phyloP scores from a whole-genome alignment of 106 monocot species.

The Allium cepa region DNA sequence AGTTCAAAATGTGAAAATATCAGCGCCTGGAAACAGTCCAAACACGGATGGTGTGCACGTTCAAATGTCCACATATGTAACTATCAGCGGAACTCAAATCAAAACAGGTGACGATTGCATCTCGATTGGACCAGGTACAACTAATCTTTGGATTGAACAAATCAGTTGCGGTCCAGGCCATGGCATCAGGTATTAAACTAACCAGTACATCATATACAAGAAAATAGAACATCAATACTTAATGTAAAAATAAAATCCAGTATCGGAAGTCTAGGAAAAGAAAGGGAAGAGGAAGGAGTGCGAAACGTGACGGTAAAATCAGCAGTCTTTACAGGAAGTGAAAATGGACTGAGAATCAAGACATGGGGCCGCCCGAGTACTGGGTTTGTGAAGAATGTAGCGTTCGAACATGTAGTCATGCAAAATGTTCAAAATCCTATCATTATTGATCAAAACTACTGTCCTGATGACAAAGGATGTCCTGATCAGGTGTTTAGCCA shows the following conservation, averaged over 20 bases:
- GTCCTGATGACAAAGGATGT: constrained; percentile 14
- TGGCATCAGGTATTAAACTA: constrained; percentile 33
- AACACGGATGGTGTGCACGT: constrained; percentile 77
- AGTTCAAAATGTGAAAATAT: constrained; percentile 10
- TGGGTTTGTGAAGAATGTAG: not conserved
- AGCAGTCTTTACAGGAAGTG: not conserved
- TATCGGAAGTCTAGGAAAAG: constrained; percentile 21
- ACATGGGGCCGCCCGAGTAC: not conserved
- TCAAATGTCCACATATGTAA: constrained; percentile 46
- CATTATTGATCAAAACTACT: constrained; percentile 46
- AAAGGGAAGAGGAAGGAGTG: constrained; percentile 8
- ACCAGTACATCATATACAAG: too few relatives aligned
- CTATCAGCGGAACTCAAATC: constrained; percentile 24
- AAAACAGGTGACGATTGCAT: constrained; percentile 80
- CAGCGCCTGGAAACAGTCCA: constrained; percentile 51
- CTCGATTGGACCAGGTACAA: constrained; percentile 56
- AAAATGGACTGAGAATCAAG: not conserved
- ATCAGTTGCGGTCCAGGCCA: constrained; percentile 68
- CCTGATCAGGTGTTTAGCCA: constrained; percentile 12
- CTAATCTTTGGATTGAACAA: constrained; percentile 48
- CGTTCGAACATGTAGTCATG: constrained; percentile 2
- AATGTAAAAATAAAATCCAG: not conserved
- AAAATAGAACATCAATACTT: too few relatives aligned
- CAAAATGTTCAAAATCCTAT: constrained; percentile 28
- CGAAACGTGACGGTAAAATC: constrained; percentile 18